Conservation (phyloP, 78 protist genomes). For the Tieghemostelium lacteum region DNA sequence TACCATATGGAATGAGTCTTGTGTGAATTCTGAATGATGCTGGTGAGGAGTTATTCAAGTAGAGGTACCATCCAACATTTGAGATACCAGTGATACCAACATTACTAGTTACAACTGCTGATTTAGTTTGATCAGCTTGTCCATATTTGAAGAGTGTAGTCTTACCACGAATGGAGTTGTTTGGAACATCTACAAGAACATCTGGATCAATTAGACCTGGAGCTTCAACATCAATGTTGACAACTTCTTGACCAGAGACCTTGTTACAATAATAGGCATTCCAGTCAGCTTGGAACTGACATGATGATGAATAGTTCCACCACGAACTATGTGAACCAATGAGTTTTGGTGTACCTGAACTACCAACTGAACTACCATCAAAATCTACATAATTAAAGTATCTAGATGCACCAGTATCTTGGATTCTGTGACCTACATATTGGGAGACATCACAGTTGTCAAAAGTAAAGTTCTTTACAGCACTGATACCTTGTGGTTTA, state of each 20-base stretch:
- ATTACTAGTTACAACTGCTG: slow-evolving; percentile 18
- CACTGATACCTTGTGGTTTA: slow-evolving; percentile 81
- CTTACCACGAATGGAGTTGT: slow-evolving; percentile 12
- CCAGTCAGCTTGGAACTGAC: slow-evolving; percentile 22
- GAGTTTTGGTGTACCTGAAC: background rate
- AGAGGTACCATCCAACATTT: slow-evolving; percentile 53
- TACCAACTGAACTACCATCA: slow-evolving; percentile 26
- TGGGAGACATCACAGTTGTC: background rate
- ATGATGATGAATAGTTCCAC: slow-evolving; percentile 65
- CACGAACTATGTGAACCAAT: slow-evolving; percentile 51
- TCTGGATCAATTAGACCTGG: background rate
- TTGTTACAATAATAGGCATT: slow-evolving; percentile 11
- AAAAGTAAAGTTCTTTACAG: slow-evolving; percentile 15
- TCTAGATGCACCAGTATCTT: slow-evolving; percentile 41
- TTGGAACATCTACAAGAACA: background rate
- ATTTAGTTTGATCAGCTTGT: slow-evolving; percentile 17
- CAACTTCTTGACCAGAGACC: background rate
- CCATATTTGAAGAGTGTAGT: slow-evolving; percentile 22
- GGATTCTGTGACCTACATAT: slow-evolving; percentile 33
- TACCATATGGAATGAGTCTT: slow-evolving; percentile 10
- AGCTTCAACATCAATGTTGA: background rate
- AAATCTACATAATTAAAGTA: slow-evolving; percentile 69
- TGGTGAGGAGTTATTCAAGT: slow-evolving; percentile 9
- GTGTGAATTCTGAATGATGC: background rate
- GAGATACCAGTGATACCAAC: slow-evolving; percentile 55